A percentile compares a stretch with the other conserved stretches of the same genome.
These are phyloP conservation scores for Triangularia setosa DNA, from an alignment of 2,329 filamentous ascomycete genomes.

Conservation along the genomic window DNA sequence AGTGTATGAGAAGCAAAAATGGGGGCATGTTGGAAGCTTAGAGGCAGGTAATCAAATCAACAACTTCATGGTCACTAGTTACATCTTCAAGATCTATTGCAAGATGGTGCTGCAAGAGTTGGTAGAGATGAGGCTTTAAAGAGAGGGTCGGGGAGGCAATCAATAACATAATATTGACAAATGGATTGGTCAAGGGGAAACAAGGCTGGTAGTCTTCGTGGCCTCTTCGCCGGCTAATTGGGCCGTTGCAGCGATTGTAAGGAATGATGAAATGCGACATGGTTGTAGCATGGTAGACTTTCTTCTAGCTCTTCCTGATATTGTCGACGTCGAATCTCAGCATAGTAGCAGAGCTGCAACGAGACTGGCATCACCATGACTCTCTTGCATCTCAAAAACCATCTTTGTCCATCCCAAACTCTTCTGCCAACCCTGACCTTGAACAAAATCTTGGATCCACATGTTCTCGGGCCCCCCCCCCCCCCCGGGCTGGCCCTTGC, in stretches of 20 bases:
- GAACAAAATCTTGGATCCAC: background rate
- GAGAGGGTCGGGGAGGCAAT: background rate
- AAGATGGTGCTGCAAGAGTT: background rate
- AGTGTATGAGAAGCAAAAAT: background rate
- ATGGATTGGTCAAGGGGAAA: background rate
- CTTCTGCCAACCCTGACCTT: background rate
- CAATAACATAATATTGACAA: background rate
- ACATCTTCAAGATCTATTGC: background rate
- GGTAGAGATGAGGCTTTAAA: background rate
- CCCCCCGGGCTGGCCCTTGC: background rate
- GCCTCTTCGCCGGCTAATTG: conserved; percentile 6
- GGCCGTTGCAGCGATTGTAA: background rate
- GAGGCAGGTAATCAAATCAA: background rate
- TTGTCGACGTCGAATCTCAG: background rate
- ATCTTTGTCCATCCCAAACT: background rate
- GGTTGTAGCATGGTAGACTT: background rate
- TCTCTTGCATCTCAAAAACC: background rate
- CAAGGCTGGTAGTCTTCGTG: background rate
- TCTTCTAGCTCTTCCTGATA: background rate
- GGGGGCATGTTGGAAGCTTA: background rate
- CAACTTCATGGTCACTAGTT: background rate
- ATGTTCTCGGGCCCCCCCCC: background rate
- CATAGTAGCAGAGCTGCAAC: background rate
- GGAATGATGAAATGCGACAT: background rate
- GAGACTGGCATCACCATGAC: background rate